Base-by-base conservation (phyloP, 257 asterid genomes). In the Petrea volubilis region DNA sequence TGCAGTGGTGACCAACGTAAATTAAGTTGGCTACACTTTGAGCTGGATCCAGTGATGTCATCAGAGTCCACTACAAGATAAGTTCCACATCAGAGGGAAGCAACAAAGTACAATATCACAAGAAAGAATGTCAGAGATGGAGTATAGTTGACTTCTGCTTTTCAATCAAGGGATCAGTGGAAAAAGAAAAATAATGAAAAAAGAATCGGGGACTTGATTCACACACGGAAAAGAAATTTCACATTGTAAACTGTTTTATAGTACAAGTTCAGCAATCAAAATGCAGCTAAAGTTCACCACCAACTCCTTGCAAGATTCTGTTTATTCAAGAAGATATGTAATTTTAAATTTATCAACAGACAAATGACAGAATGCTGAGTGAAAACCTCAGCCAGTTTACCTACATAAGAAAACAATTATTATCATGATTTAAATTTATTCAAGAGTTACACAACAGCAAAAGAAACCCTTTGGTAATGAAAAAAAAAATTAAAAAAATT, bases 11-110 rank as follows among this genome's bases (percentile, higher is more conserved):
- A 72, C 99, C 98, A 62, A 92, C 79, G 70, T 95, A 95, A 74
- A 85, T 90, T 82, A 95, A 82, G 87, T 95, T 90, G 77, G 96
- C 97, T 72, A 92, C 77, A 84, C 96, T 90, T 82, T 85, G 87
- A 78, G 85, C 79, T 46, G 99, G 99, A 68, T 88, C 93, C 80
- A 95, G 79, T 78, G 78, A 79, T 71, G 99, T 95, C 98, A 92
- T 92, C 74, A 95, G 94, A 73, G 90, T 92, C 98, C 99, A 95
- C 98, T 95, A 92, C 85, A 84, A 81, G 57, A 82, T 23, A 72
- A 71, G 59, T 71, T 73, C 77, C 57, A 80, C 33, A 78, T 79
- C 55, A 78, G 83, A 68, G 61, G 31, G 64, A 63, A 75, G 60
- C 60, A 71, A 68, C 71, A 74, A 76, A 47, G 68, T 53, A 49